Evolutionary conservation across 2,329 filamentous ascomycete species (phyloP).

Genomic region (Aspergillus sergii): DNA sequence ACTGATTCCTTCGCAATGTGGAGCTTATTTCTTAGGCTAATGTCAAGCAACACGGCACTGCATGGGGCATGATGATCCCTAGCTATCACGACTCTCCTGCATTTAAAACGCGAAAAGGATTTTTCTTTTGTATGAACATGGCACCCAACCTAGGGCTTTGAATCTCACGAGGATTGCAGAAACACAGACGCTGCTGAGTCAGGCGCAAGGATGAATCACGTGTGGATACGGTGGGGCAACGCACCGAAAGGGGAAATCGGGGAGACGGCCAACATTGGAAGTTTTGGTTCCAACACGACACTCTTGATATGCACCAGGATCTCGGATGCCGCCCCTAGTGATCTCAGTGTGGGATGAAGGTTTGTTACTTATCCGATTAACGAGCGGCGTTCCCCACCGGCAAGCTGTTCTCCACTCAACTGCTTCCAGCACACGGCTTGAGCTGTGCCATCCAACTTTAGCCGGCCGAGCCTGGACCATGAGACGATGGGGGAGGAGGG

Average conservation of each 20-base stretch:
- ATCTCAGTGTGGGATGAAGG: slow-evolving; percentile 11
- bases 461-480: slow-evolving; percentile 21
- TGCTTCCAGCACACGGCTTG: slow-evolving; percentile 9
- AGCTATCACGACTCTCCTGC: neutral
- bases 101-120: neutral
- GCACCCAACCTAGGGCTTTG: neutral
- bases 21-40: neutral
- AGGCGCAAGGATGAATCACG: slow-evolving; percentile 16
- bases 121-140: neutral
- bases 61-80: neutral
- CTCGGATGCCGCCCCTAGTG: slow-evolving; percentile 1
- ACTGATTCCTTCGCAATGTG: slow-evolving; percentile 4
- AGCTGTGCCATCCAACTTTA: slow-evolving; percentile 14
- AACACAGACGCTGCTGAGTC: slow-evolving; percentile 12
- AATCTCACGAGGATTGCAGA: neutral
- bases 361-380: slow-evolving; percentile 14
- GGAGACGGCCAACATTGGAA: slow-evolving; percentile 25
- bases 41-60: neutral
- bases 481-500: slow-evolving; percentile 34
- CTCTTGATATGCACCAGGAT: slow-evolving; percentile 10
- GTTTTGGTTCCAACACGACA: slow-evolving; percentile 14
- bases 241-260: slow-evolving; percentile 26
- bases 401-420: slow-evolving; percentile 18
- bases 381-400: slow-evolving; percentile 16
- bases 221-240: slow-evolving; percentile 17